Conservation (phyloP, 78 protist genomes). For the Thecamonas trahens region DNA sequence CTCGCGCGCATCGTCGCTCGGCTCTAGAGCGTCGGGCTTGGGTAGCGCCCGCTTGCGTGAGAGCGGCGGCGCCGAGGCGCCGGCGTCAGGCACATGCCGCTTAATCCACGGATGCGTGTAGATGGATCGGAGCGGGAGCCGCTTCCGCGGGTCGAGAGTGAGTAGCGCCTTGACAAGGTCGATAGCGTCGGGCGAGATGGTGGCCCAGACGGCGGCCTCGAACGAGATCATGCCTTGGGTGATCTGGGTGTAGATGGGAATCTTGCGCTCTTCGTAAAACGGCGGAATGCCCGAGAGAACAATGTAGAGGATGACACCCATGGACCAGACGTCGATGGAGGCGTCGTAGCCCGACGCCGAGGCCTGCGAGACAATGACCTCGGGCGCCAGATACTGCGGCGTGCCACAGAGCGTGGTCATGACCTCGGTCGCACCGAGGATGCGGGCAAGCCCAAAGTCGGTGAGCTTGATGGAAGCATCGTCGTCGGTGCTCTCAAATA, state of each 20-base stretch:
- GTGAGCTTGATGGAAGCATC: neutral
- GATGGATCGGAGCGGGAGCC: no score
- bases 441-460: slow-evolving; percentile 29
- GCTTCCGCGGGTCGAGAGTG: neutral
- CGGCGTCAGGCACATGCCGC: no score
- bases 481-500: neutral
- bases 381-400: slow-evolving; percentile 32
- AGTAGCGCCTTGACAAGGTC: neutral
- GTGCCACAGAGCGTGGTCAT: slow-evolving; percentile 32
- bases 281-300: slow-evolving; percentile 8
- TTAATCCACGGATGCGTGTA: no score
- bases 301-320: slow-evolving; percentile 38
- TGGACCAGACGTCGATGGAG: slow-evolving; percentile 34
- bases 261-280: neutral
- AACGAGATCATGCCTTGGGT: neutral
- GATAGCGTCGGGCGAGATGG: neutral
- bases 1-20: no score
- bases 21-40: no score
- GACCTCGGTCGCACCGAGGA: neutral
- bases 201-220: neutral
- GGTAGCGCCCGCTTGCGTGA: no score
- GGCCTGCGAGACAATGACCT: neutral
- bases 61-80: no score
- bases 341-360: neutral
- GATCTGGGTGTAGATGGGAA: neutral